Conservation (phyloP, 164 flowering plant genomes). For the grape (Vitis vinifera) region DNA sequence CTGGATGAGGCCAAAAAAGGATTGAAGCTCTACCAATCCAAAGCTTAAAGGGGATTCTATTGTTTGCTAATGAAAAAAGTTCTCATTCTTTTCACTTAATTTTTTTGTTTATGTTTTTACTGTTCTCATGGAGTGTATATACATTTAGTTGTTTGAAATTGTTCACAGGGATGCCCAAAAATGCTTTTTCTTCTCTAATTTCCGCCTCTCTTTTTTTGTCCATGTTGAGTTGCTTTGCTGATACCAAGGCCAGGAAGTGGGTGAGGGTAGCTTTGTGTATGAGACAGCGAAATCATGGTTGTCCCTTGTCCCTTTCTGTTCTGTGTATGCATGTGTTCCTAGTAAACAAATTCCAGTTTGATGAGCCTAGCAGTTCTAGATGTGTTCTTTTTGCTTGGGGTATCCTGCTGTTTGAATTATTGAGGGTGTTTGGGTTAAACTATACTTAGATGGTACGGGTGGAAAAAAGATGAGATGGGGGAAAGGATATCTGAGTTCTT, state of each 20-base stretch:
- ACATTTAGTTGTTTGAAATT: slow-evolving; percentile 2
- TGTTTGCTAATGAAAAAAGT: slow-evolving; percentile 3
- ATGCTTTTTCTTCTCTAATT: neutral
- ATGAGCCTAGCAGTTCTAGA: neutral
- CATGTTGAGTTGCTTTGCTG: neutral
- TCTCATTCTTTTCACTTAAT: neutral
- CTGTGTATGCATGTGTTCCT: neutral
- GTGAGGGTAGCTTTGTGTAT: neutral
- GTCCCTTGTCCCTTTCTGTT: neutral
- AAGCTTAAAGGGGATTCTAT: slow-evolving; percentile 38
- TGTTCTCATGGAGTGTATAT: slow-evolving; percentile 24
- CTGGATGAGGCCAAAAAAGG: slow-evolving; percentile 43
- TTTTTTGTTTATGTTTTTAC: neutral
- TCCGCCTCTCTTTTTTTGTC: neutral
- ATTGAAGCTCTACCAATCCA: slow-evolving; percentile 59
- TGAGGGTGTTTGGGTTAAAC: neutral
- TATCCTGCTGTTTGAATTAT: neutral
- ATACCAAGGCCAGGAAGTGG: neutral
- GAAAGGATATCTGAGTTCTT: neutral
- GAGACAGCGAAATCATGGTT: neutral
- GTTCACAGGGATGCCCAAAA: neutral
- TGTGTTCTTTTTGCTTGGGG: neutral
- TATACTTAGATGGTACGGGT: neutral
- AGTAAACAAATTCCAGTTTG: neutral
- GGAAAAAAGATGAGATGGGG: neutral